Evolutionary conservation across 1,139 yeast genomes (phyloP).

Genomic region (Candida dubliniensis): DNA sequence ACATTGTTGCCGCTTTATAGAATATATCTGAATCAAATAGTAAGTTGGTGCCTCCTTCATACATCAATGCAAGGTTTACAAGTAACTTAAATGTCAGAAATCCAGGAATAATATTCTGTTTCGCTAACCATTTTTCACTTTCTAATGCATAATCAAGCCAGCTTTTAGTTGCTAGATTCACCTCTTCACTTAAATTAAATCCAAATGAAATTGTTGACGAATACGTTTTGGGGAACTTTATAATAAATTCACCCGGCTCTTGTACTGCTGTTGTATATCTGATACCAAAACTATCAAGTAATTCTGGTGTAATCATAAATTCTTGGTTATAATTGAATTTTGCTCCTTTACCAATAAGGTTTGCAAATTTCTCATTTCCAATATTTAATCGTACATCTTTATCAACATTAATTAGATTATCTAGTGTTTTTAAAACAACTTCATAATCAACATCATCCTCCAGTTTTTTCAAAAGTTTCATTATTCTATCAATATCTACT

Average conservation of each 20-base stretch:
- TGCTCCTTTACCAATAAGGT: constrained; percentile 17
- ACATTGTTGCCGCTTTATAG: constrained; percentile 30
- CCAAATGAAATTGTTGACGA: constrained; percentile 54
- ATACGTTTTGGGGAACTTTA: constrained; percentile 58
- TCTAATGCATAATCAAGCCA: constrained; percentile 55
- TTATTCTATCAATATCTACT: constrained; percentile 17
- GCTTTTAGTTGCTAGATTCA: constrained; percentile 54
- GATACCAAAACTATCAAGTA: constrained; percentile 49
- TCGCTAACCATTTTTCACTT: constrained; percentile 53
- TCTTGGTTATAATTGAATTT: constrained; percentile 34
- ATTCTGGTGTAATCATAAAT: constrained; percentile 48
- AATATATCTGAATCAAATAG: constrained; percentile 32
- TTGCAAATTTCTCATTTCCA: constrained; percentile 26
- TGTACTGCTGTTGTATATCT: constrained; percentile 48
- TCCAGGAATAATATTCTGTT: constrained; percentile 50
- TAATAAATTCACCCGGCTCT: constrained; percentile 58
- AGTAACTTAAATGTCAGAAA: constrained; percentile 52
- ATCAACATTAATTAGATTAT: constrained; percentile 28
- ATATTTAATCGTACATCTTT: constrained; percentile 27
- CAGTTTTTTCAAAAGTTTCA: constrained; percentile 15
- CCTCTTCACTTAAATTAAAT: constrained; percentile 53
- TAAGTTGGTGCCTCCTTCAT: constrained; percentile 32
- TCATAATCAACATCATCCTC: constrained; percentile 27
- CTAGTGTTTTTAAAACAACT: constrained; percentile 28
- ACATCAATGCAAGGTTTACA: constrained; percentile 44